These are phyloP conservation scores for Lophiostoma macrostomum DNA, from an alignment of 495 filamentous ascomycete genomes.

Conservation along the genomic window DNA sequence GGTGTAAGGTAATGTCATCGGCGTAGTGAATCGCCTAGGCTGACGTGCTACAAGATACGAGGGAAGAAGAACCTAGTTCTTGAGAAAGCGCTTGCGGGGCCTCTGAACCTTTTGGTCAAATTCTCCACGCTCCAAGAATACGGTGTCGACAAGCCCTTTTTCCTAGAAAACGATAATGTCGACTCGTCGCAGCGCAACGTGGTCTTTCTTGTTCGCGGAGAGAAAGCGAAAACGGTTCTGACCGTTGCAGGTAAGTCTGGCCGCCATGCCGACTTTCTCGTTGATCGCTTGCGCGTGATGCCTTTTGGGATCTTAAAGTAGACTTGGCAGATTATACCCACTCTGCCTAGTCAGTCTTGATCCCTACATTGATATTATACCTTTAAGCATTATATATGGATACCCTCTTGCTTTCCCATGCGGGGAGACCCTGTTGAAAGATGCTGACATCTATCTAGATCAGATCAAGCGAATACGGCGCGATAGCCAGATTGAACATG, in stretches of 20 bases:
- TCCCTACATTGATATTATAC: conserved; percentile 54
- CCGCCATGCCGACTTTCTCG: too few species aligned
- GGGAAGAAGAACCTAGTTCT: conserved; percentile 98
- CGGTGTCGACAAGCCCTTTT: conserved; percentile 93
- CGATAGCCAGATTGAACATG: conserved; percentile 81
- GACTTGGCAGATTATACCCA: conserved; percentile 56
- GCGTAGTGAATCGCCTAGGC: not conserved
- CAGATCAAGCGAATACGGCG: conserved; percentile 88
- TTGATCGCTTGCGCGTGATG: not conserved
- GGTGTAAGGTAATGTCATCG: conserved; percentile 67
- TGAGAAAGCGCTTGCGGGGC: conserved; percentile 83
- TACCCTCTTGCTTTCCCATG: conserved; percentile 15
- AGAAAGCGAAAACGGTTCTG: conserved; percentile 76
- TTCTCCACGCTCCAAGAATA: conserved; percentile 89
- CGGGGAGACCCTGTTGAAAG: not conserved
- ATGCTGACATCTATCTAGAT: conserved; percentile 51
- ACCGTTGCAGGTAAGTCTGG: conserved; percentile 73
- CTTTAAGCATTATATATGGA: conserved; percentile 8
- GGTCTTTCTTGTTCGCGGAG: conserved; percentile 84
- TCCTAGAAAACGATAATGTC: conserved; percentile 89
- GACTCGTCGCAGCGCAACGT: conserved; percentile 94
- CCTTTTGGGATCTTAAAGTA: conserved; percentile 57
- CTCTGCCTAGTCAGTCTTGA: conserved; percentile 63
- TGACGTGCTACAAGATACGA: conserved; percentile 62
- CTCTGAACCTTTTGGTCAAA: conserved; percentile 87